phyloP scores from a whole-genome alignment of 352 stramenopile genomes.

The Peronospora tabacina region DNA sequence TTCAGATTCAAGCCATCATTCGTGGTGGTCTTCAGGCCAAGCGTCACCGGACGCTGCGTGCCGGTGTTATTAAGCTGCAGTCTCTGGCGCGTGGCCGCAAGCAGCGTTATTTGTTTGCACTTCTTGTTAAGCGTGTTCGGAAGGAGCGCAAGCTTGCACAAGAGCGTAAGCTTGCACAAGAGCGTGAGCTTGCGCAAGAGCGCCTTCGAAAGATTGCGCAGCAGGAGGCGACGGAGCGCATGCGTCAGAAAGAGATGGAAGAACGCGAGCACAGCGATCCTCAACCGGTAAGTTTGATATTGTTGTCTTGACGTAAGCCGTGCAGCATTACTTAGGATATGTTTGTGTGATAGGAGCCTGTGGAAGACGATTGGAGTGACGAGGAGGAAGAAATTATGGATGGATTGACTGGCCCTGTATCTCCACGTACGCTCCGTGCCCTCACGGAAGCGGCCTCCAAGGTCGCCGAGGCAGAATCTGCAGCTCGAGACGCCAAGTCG shows the following conservation, averaged over 20 bases:
- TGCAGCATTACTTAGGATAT: constrained; percentile 48
- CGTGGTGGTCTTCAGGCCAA: constrained; percentile 33
- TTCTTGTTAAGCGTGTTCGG: constrained; percentile 38
- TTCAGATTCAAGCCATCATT: constrained; percentile 46
- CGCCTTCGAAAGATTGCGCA: constrained; percentile 32
- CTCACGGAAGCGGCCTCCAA: constrained; percentile 66
- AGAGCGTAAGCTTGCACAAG: too few species aligned
- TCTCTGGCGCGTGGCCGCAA: constrained; percentile 45
- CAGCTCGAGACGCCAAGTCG: constrained; percentile 62
- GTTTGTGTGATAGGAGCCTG: constrained; percentile 61
- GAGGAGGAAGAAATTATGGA: constrained; percentile 29
- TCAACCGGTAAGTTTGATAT: constrained; percentile 43
- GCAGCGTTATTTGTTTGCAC: constrained; percentile 47
- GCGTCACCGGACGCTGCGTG: constrained; percentile 42
- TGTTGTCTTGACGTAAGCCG: neutral
- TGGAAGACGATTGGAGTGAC: constrained; percentile 78
- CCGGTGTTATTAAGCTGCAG: constrained; percentile 48
- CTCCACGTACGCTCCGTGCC: constrained; percentile 48
- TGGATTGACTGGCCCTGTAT: constrained; percentile 30
- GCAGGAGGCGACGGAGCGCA: constrained; percentile 28
- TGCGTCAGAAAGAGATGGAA: constrained; percentile 36
- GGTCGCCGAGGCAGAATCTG: constrained; percentile 64
- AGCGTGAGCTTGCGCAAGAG: constrained; percentile 34
- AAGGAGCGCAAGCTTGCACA: constrained; percentile 35
- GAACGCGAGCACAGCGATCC: constrained; percentile 38